These are phyloP conservation scores for Puccinia triticina DNA, from an alignment of 1,284 basidiomycete genomes.

Conservation along the genomic window DNA sequence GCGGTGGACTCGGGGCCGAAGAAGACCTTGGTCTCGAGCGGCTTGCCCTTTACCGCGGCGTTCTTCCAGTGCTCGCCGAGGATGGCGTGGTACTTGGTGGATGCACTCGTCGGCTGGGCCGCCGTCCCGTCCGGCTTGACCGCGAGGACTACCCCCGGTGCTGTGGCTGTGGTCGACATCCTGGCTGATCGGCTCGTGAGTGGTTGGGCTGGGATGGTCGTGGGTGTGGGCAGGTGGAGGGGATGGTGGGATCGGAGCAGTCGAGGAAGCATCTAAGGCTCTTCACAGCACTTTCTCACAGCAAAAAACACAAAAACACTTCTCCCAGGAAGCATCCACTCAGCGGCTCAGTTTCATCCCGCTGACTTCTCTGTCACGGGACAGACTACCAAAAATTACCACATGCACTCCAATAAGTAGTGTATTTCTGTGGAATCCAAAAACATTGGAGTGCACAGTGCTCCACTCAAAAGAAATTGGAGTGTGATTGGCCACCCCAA, in stretches of 20 bases:
- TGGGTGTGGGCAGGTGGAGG: neutral
- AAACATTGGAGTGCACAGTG: too few species aligned
- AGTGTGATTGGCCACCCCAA: too few species aligned
- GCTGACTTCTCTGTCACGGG: too few species aligned
- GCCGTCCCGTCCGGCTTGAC: slow-evolving; percentile 41
- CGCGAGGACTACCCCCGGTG: slow-evolving; percentile 20
- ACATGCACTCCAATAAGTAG: too few species aligned
- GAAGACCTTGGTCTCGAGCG: slow-evolving; percentile 45
- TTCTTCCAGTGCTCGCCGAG: slow-evolving; percentile 31
- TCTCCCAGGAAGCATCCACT: too few species aligned
- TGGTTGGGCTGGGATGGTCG: too few species aligned
- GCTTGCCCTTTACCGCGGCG: slow-evolving; percentile 19
- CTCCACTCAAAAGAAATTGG: too few species aligned
- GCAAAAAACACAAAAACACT: too few species aligned
- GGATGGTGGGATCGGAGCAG: neutral
- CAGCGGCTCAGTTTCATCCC: too few species aligned
- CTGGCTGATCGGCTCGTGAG: neutral
- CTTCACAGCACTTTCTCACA: too few species aligned
- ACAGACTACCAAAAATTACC: too few species aligned
- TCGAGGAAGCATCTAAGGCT: neutral
- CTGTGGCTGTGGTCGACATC: slow-evolving; percentile 3
- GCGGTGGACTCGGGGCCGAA: slow-evolving; percentile 16
- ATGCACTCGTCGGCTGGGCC: neutral
- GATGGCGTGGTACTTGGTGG: neutral
- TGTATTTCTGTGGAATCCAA: too few species aligned